Evolutionary conservation across 2,329 filamentous ascomycete genomes (phyloP).

Genomic region (Clonostachys byssicola): DNA sequence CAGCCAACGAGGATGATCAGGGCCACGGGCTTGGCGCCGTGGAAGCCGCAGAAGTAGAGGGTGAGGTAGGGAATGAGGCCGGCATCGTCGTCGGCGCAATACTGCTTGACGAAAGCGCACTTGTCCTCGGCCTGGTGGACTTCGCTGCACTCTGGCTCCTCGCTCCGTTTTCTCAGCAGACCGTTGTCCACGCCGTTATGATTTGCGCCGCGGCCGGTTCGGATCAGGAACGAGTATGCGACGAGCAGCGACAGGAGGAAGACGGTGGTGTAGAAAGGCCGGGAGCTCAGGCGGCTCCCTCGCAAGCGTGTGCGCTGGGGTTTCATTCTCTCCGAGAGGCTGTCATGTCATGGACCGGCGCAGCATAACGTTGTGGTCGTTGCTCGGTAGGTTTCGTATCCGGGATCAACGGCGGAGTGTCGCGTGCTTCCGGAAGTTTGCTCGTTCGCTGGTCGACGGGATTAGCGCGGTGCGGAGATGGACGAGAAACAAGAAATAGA

Average conservation of each 20-base stretch:
- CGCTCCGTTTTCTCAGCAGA: constrained; percentile 16
- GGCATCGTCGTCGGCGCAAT: constrained; percentile 86
- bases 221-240: constrained; percentile 31
- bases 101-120: constrained; percentile 77
- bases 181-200: constrained; percentile 6
- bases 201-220: constrained; percentile 1
- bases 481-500: too few relatives aligned
- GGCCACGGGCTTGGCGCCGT: constrained; percentile 66
- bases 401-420: too few relatives aligned
- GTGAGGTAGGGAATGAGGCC: constrained; percentile 85
- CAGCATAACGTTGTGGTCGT: not conserved
- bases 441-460: too few relatives aligned
- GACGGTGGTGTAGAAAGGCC: constrained; percentile 45
- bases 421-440: too few relatives aligned
- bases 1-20: constrained; percentile 76
- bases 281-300: constrained; percentile 32
- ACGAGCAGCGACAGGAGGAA: constrained; percentile 40
- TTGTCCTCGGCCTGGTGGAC: constrained; percentile 77
- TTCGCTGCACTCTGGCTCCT: constrained; percentile 61
- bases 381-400: too few relatives aligned
- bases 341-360: constrained; percentile 5
- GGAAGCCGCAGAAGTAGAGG: constrained; percentile 83
- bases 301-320: constrained; percentile 9
- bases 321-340: not conserved
- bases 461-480: too few relatives aligned